phyloP scores from a whole-genome alignment of 2,329 filamentous ascomycete genomes.

The Incumbomyces delicatus region DNA sequence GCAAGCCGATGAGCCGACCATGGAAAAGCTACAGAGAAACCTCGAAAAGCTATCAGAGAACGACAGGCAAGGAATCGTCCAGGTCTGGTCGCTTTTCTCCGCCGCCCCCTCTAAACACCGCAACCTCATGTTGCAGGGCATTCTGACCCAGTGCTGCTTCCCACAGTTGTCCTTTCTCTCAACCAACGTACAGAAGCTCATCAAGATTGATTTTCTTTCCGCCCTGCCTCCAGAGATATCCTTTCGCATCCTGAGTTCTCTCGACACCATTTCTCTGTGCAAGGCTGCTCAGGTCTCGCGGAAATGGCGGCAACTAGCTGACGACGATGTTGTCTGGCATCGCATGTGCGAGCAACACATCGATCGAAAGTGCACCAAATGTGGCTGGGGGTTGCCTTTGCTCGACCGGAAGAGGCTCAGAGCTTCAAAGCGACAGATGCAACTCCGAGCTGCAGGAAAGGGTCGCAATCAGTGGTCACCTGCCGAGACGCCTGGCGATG shows the following conservation, averaged over 20 bases:
- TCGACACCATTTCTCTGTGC: conserved; percentile 89
- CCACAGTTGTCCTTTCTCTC: conserved; percentile 91
- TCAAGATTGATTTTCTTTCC: conserved; percentile 92
- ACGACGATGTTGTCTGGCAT: conserved; percentile 96
- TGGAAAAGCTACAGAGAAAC: conserved; percentile 86
- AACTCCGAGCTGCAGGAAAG: conserved; percentile 54
- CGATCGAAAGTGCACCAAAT: conserved; percentile 85
- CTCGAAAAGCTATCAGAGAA: conserved; percentile 69
- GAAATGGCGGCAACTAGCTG: conserved; percentile 79
- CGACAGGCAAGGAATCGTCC: conserved; percentile 91
- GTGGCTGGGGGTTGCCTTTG: conserved; percentile 86
- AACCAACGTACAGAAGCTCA: conserved; percentile 80
- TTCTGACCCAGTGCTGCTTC: conserved; percentile 94
- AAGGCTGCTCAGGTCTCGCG: conserved; percentile 91
- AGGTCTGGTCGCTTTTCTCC: conserved; percentile 96
- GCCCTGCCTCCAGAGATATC: conserved; percentile 83
- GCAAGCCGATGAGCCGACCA: conserved; percentile 87
- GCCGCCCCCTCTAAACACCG: conserved; percentile 88
- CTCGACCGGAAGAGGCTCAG: conserved; percentile 79
- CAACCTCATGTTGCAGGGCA: conserved; percentile 91
- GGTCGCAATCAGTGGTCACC: conserved; percentile 47
- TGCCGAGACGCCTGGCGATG: conserved; percentile 39
- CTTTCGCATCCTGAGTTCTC: conserved; percentile 83
- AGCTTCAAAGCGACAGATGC: conserved; percentile 77
- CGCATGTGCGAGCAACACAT: conserved; percentile 98